Evolutionary conservation across 129 eudicot species (phyloP).

Genomic region (Smallanthus sonchifolius): DNA sequence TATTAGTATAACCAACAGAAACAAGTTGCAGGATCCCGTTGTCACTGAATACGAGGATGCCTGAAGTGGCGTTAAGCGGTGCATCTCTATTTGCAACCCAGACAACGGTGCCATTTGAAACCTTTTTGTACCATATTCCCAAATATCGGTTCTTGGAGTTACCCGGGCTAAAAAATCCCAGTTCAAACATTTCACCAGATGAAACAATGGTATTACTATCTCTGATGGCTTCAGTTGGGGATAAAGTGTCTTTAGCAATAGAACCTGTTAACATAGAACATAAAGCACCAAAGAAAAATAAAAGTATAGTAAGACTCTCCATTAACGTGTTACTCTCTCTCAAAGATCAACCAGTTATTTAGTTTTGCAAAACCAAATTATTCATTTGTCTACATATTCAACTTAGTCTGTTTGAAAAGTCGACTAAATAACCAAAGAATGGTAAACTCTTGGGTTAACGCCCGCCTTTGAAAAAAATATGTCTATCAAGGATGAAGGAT

Average conservation of each 20-base stretch:
- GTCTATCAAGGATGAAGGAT: too few species aligned
- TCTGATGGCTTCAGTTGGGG: background rate
- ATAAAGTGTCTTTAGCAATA: constrained; percentile 7
- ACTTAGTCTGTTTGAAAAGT: background rate
- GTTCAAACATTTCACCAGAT: constrained; percentile 5
- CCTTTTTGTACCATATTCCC: background rate
- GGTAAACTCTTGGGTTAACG: too few species aligned
- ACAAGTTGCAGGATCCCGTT: constrained; percentile 20
- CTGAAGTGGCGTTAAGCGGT: constrained; percentile 21
- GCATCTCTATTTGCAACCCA: constrained; percentile 42
- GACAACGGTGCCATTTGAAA: constrained; percentile 23
- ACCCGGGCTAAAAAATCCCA: constrained; percentile 39
- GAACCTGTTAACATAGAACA: background rate
- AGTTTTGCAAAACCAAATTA: background rate
- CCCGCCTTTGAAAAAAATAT: too few species aligned
- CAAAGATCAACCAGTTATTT: background rate
- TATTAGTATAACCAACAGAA: background rate
- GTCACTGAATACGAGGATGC: constrained; percentile 10
- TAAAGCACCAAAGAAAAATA: background rate
- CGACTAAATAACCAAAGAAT: too few species aligned
- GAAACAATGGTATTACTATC: constrained; percentile 21
- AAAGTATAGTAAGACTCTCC: background rate
- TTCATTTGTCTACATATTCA: background rate
- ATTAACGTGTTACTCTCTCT: background rate
- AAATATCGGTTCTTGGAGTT: too few species aligned